A percentile compares a stretch with the other conserved stretches of the same genome.
Evolutionary conservation across 2,329 filamentous ascomycete genomes (phyloP).

Genomic region (Huntiella abstrusa): DNA sequence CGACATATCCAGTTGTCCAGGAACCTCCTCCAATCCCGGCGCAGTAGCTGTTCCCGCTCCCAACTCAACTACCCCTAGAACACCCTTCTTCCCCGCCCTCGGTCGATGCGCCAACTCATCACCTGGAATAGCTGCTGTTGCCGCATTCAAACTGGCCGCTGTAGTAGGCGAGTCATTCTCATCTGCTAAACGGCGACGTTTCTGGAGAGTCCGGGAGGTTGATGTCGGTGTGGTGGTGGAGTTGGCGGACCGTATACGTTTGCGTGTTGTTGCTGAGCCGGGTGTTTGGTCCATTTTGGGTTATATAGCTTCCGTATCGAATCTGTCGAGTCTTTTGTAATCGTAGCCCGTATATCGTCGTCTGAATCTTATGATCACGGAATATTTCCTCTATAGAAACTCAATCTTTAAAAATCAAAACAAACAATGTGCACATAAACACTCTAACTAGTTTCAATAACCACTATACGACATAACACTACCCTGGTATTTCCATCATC

Average conservation of each 20-base stretch:
- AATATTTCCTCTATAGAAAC: background rate
- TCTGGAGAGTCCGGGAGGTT: conserved; percentile 3
- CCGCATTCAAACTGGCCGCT: background rate
- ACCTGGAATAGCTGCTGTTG: background rate
- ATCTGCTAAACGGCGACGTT: conserved; percentile 5
- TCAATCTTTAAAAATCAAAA: background rate
- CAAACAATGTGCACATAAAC: too few relatives aligned
- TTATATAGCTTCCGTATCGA: background rate
- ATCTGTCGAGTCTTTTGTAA: too few relatives aligned
- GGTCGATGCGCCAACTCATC: background rate
- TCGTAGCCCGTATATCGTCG: too few relatives aligned
- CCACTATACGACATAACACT: too few relatives aligned
- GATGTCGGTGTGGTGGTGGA: conserved; percentile 9
- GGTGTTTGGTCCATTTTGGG: conserved; percentile 6
- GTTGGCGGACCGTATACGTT: conserved; percentile 6
- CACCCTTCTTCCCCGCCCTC: background rate
- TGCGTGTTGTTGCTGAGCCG: conserved; percentile 1
- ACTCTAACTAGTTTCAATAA: too few relatives aligned
- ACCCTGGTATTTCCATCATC: too few relatives aligned
- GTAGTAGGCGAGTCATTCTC: conserved; percentile 6
- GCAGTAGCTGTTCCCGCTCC: too few relatives aligned
- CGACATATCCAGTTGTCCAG: conserved; percentile 3
- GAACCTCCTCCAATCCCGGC: background rate
- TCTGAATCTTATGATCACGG: background rate
- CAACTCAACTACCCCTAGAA: background rate